A percentile compares a stretch with the other conserved stretches of the same genome.
Evolutionary conservation across 169 alveolate genomes (phyloP).

Genomic region (Plasmodium fragile): DNA sequence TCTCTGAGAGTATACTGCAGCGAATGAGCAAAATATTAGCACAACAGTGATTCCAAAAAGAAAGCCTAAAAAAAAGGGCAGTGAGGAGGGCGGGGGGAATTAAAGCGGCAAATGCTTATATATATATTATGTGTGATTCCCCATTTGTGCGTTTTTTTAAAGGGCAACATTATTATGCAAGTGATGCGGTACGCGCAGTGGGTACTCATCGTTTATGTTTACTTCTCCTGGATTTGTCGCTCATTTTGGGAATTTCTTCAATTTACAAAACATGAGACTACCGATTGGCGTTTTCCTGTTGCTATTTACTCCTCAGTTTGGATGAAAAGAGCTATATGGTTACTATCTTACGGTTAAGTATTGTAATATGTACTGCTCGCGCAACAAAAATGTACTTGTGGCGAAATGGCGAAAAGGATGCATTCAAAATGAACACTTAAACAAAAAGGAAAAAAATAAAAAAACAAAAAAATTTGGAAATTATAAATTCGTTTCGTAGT

Average conservation of each 20-base stretch:
- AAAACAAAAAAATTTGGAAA: conserved; percentile 5
- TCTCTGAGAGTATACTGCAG: conserved; percentile 39
- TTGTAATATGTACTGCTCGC: conserved; percentile 10
- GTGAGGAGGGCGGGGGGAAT: neutral
- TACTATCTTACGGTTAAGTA: conserved; percentile 3
- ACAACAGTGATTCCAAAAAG: conserved; percentile 62
- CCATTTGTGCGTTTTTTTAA: conserved; percentile 19
- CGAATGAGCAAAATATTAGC: conserved; percentile 63
- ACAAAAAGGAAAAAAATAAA: conserved; percentile 1
- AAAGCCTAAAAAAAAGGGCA: conserved; percentile 16
- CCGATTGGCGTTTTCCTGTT: neutral
- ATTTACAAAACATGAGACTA: conserved; percentile 15
- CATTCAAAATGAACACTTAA: conserved; percentile 10
- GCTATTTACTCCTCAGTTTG: neutral
- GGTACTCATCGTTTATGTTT: conserved; percentile 7
- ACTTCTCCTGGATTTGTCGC: conserved; percentile 76
- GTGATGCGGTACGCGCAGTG: neutral
- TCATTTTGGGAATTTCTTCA: conserved; percentile 38
- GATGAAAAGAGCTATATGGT: conserved; percentile 5
- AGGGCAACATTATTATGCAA: neutral
- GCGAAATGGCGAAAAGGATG: conserved; percentile 3
- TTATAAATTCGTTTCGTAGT: conserved; percentile 1
- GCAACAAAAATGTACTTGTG: conserved; percentile 1
- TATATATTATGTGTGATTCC: too few species aligned
- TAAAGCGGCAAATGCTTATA: conserved; percentile 5